These are phyloP conservation scores for Paraleonurus japonicus DNA, from an alignment of 257 asterid genomes.

Conservation along the genomic window DNA sequence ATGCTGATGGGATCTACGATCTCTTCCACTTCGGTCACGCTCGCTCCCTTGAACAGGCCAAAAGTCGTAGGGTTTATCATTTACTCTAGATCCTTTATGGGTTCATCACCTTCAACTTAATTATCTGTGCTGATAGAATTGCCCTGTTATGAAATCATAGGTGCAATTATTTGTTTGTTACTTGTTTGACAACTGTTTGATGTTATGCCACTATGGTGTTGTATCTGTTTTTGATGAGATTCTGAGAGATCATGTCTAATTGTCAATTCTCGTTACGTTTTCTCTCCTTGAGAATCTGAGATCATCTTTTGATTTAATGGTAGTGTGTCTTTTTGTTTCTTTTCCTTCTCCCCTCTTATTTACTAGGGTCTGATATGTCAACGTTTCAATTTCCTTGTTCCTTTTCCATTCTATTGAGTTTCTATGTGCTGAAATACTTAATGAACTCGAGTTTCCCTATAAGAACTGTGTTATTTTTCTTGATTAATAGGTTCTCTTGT, in stretches of 20 bases:
- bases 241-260: background rate
- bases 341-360: background rate
- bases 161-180: background rate
- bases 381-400: slow-evolving; percentile 1
- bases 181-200: slow-evolving; percentile 17
- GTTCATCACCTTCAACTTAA: background rate
- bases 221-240: background rate
- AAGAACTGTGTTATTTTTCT: background rate
- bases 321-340: background rate
- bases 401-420: background rate
- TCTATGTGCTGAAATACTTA: background rate
- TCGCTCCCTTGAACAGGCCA: slow-evolving; percentile 97
- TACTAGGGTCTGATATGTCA: background rate
- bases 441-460: background rate
- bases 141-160: background rate
- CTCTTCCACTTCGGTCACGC: slow-evolving; percentile 99
- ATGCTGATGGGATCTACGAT: slow-evolving; percentile 98
- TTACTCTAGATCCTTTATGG: background rate
- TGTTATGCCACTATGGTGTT: slow-evolving; percentile 13
- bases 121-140: background rate
- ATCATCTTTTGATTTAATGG: background rate
- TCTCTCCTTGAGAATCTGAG: background rate
- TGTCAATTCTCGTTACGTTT: background rate
- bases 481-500: background rate
- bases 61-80: slow-evolving; percentile 44